These are phyloP conservation scores for Phytophthora quininea DNA, from an alignment of 352 stramenopile species.

Conservation along the genomic window DNA sequence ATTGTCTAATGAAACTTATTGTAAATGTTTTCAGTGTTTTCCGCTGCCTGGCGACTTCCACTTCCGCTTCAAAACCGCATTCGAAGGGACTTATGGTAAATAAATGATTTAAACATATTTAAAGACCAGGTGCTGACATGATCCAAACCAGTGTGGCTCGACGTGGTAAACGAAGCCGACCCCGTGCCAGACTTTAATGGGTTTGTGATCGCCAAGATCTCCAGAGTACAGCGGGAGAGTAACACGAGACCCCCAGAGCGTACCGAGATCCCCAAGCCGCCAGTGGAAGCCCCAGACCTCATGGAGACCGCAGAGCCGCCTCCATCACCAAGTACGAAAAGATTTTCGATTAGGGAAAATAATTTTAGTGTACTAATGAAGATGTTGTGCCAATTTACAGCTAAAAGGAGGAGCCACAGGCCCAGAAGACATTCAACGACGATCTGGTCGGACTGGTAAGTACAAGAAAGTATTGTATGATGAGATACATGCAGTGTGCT, in stretches of 20 bases:
- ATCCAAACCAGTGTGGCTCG: slow-evolving; percentile 68
- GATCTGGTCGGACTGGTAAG: slow-evolving; percentile 81
- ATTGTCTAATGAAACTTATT: neutral
- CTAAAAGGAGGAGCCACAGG: slow-evolving; percentile 54
- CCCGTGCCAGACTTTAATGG: slow-evolving; percentile 82
- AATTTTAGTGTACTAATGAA: neutral
- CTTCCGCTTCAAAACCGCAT: slow-evolving; percentile 87
- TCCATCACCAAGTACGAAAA: slow-evolving; percentile 28
- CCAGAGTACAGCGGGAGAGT: slow-evolving; percentile 61
- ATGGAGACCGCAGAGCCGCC: slow-evolving; percentile 70
- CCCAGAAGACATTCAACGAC: slow-evolving; percentile 77
- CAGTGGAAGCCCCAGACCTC: slow-evolving; percentile 61
- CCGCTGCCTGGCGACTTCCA: slow-evolving; percentile 83
- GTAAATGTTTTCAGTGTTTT: slow-evolving; percentile 51
- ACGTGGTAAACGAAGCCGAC: slow-evolving; percentile 75
- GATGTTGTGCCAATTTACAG: slow-evolving; percentile 23
- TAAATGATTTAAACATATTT: too few species aligned
- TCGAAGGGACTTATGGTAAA: slow-evolving; percentile 84
- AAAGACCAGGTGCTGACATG: neutral
- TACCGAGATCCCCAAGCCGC: slow-evolving; percentile 32
- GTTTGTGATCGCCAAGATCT: slow-evolving; percentile 82
- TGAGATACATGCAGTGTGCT: neutral
- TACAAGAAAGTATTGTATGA: neutral
- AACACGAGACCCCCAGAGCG: slow-evolving; percentile 47
- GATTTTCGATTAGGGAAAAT: neutral